Conservation (phyloP, 208 protist species). For the Leishmania turanica region DNA sequence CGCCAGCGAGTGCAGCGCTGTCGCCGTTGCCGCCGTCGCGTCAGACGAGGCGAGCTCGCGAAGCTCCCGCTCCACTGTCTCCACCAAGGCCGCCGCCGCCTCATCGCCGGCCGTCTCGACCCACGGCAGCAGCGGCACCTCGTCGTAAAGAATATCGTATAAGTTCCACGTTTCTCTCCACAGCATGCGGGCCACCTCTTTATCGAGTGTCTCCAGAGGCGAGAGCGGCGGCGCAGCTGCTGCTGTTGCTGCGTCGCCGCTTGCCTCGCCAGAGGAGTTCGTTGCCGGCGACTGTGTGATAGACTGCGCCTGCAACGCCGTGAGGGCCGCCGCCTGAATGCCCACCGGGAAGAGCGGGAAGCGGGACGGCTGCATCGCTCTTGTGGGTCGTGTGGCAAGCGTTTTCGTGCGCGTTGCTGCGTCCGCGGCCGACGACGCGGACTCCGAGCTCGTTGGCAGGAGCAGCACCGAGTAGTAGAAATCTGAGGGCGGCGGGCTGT, state of each 20-base stretch:
- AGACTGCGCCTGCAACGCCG: conserved; percentile 5
- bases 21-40: not conserved
- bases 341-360: conserved; percentile 72
- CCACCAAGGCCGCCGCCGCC: conserved; percentile 4
- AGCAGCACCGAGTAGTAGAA: conserved; percentile 10
- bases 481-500: conserved; percentile 40
- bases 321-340: conserved; percentile 34
- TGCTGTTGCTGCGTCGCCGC: not conserved
- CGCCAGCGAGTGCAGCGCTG: conserved; percentile 12
- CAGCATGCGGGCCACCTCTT: conserved; percentile 27
- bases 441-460: not conserved
- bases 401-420: not conserved
- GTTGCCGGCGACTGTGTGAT: not conserved
- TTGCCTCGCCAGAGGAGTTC: not conserved
- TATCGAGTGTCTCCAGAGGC: not conserved
- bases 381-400: not conserved
- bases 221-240: not conserved
- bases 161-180: conserved; percentile 91
- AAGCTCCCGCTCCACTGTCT: conserved; percentile 15
- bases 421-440: not conserved
- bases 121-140: conserved; percentile 63
- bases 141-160: conserved; percentile 86
- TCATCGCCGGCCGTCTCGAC: conserved; percentile 2
- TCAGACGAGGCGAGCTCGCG: not conserved
- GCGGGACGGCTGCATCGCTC: conserved; percentile 27